Evolutionary conservation across 2,329 filamentous ascomycete genomes (phyloP).

Genomic region (Xylariomycetidae sp.): DNA sequence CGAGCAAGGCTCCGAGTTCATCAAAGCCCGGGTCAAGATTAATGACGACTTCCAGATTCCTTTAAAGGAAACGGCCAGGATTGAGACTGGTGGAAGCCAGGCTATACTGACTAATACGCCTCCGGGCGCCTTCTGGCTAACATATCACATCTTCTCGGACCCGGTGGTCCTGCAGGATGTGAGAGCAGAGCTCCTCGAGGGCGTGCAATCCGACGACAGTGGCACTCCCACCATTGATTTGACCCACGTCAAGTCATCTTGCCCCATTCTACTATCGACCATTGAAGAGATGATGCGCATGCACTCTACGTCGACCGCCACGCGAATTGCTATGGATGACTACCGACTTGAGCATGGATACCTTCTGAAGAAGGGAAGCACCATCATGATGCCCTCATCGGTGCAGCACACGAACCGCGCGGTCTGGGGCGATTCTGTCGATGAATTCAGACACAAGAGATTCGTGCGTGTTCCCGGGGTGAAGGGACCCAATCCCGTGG

Average conservation of each 20-base stretch:
- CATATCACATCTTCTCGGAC: constrained; percentile 13
- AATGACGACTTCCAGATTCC: constrained; percentile 5
- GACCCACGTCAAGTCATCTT: constrained; percentile 5
- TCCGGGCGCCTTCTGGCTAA: constrained; percentile 11
- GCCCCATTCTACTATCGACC: constrained; percentile 11
- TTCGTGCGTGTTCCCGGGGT: not conserved
- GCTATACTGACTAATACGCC: constrained; percentile 10
- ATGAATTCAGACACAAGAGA: constrained; percentile 5
- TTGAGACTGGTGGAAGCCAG: constrained; percentile 8
- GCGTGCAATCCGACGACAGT: constrained; percentile 3
- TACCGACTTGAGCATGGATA: not conserved
- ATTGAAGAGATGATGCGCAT: constrained; percentile 10
- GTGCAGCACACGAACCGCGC: constrained; percentile 5
- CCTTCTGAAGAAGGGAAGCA: constrained; percentile 1
- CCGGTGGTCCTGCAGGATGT: constrained; percentile 19
- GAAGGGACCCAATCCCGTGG: constrained; percentile 5
- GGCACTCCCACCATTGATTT: constrained; percentile 6
- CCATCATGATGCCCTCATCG: constrained; percentile 3
- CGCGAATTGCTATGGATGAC: constrained; percentile 1
- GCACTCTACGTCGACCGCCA: constrained; percentile 2
- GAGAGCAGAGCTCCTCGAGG: constrained; percentile 5
- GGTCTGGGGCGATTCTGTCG: constrained; percentile 4
- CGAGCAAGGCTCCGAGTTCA: constrained; percentile 4
- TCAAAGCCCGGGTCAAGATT: constrained; percentile 8
- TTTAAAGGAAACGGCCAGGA: constrained; percentile 7